A percentile compares a stretch with the other conserved stretches of the same genome.
Conservation (phyloP, 2,329 filamentous ascomycete species). For the Aspergillus versicolor region DNA sequence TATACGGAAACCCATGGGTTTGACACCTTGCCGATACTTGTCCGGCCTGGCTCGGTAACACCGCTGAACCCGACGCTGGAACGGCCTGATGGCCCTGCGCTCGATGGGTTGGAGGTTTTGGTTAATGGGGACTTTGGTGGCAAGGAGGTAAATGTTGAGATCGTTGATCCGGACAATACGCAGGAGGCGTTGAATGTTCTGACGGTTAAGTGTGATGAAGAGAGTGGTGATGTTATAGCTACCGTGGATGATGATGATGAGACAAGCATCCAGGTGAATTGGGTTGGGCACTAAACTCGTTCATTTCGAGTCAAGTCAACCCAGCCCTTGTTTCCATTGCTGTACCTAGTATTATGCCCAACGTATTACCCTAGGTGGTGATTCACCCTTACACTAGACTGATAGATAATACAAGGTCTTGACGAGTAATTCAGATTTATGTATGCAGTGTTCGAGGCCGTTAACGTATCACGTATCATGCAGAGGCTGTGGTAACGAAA, state of each 20-base stretch:
- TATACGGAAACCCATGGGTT: conserved; percentile 61
- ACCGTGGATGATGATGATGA: conserved; percentile 15
- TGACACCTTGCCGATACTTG: conserved; percentile 58
- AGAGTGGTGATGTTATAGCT: conserved; percentile 15
- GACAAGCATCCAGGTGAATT: conserved; percentile 22
- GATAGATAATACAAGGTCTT: neutral
- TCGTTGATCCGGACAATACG: conserved; percentile 27
- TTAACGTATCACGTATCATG: conserved; percentile 9
- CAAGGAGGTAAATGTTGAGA: conserved; percentile 21
- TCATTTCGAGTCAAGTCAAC: neutral
- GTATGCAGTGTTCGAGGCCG: conserved; percentile 4
- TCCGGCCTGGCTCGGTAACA: conserved; percentile 48
- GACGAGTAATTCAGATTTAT: neutral
- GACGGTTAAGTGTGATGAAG: conserved; percentile 13
- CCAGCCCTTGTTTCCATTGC: neutral
- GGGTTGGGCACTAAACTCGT: conserved; percentile 13
- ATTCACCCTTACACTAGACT: neutral
- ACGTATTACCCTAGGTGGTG: neutral
- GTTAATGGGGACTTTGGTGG: conserved; percentile 26
- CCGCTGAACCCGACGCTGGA: conserved; percentile 27
- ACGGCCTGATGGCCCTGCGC: conserved; percentile 27
- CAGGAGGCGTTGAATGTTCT: conserved; percentile 27
- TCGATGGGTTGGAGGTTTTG: conserved; percentile 31
- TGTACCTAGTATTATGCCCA: neutral
- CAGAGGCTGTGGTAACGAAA: conserved; percentile 6